These are phyloP conservation scores for Blastomyces gilchristii DNA, from an alignment of 2,329 filamentous ascomycete genomes.

Conservation along the genomic window DNA sequence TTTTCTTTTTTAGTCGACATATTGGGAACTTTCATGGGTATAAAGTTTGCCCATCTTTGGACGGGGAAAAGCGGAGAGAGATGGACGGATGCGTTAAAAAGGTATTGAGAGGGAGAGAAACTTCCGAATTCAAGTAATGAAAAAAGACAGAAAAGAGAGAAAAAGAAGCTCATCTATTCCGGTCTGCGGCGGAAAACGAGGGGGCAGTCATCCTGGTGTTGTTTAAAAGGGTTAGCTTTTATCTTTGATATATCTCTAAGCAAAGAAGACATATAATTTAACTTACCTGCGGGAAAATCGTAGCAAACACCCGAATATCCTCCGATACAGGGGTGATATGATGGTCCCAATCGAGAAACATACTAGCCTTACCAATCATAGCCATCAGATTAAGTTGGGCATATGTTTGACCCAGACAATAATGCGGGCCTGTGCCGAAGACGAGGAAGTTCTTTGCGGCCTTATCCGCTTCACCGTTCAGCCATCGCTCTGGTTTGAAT, in stretches of 20 bases:
- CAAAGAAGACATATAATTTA: background rate
- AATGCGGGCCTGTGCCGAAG: constrained; percentile 90
- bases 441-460: constrained; percentile 95
- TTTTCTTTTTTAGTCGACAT: background rate
- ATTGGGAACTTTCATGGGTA: background rate
- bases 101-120: constrained; percentile 2
- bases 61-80: background rate
- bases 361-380: constrained; percentile 80
- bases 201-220: constrained; percentile 7
- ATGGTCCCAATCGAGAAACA: constrained; percentile 84
- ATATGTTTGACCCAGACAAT: constrained; percentile 90
- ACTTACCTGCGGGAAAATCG: constrained; percentile 89
- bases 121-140: background rate
- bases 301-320: constrained; percentile 96
- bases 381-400: constrained; percentile 80
- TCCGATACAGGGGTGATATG: constrained; percentile 73
- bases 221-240: background rate
- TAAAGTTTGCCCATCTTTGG: background rate
- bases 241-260: background rate
- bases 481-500: constrained; percentile 88
- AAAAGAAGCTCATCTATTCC: constrained; percentile 15
- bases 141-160: constrained; percentile 3
- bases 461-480: constrained; percentile 76
- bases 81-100: constrained; percentile 1
- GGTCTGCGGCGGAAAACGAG: constrained; percentile 7